Base-by-base conservation (phyloP, 805 yeast species). In the Nakazawaea peltata region DNA sequence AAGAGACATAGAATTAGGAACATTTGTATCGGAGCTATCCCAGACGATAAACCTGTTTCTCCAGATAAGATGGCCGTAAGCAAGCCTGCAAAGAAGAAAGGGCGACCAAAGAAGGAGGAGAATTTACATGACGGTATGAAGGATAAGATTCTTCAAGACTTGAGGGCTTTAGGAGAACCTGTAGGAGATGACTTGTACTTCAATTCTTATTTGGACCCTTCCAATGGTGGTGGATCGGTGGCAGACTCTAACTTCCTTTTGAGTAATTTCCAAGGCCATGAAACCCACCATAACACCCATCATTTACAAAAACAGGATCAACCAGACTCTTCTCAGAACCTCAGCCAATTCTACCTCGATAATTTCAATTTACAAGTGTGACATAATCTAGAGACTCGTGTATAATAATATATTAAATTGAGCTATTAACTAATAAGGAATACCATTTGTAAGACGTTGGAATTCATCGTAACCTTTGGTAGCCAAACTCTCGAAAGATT, bases 391-490 rank as follows among this genome's bases (percentile, higher is more conserved):
- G 24, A n/a, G n/a, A n/a, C n/a, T n/a, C n/a, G n/a, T n/a, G n/a
- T n/a, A n/a, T n/a, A n/a, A n/a, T n/a, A n/a, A n/a, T n/a, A n/a
- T n/a, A n/a, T n/a, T n/a, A n/a, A n/a, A n/a, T n/a, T n/a, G n/a
- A n/a, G n/a, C n/a, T n/a, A n/a, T n/a, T n/a, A n/a, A n/a, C n/a
- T n/a, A 88, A 51, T 88, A 90, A 13, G 98, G 98, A 56, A 92
- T 92, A 40, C 99, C 99, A 50, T 92, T 92, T 25, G 98, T 92
- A 45, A 92, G 56, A 50, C 94, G 69, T 61, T 92, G 99, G 76
- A 92, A 92, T 62, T 88, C 97, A 54, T 92, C 99, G 57, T 92
- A 92, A 15, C 96, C 97, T 52, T 80, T 83, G 24, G 98, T 92
- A 51, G 81, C 86, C 49, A 76, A 62, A 59, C 94, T 82, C 57